Conservation (phyloP, 2,329 filamentous ascomycete species). For the Pestalotiopsis sp. region DNA sequence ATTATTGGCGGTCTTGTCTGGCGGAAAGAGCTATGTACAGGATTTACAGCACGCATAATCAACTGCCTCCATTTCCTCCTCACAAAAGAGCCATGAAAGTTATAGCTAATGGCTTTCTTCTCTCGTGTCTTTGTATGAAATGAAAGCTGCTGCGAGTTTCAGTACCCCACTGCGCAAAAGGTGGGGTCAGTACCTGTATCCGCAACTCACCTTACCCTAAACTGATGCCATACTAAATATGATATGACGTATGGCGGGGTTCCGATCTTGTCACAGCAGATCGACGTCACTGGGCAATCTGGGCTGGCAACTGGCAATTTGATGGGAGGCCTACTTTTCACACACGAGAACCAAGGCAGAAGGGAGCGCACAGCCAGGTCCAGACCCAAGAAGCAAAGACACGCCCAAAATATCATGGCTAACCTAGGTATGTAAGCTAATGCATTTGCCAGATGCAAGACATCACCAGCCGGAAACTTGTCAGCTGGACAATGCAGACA, state of each 20-base stretch:
- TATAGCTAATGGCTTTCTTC: not conserved
- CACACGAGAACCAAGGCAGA: not conserved
- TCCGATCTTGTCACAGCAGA: not conserved
- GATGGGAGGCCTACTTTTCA: not conserved
- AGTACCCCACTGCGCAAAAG: not conserved
- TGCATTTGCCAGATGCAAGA: not conserved
- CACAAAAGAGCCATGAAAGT: no score
- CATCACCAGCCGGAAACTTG: not conserved
- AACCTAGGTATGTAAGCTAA: not conserved
- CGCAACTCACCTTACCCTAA: not conserved
- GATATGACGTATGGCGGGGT: slow-evolving; percentile 13
- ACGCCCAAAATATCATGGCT: no score
- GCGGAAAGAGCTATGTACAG: no score
- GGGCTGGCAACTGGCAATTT: not conserved
- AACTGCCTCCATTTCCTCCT: no score
- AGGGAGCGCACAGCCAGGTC: no score
- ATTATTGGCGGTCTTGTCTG: no score
- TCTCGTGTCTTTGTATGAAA: not conserved
- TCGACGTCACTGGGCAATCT: not conserved
- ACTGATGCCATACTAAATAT: not conserved
- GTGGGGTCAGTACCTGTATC: not conserved
- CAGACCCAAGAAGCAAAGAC: no score
- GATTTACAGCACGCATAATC: no score
- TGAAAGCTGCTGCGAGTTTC: not conserved
- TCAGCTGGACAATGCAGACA: not conserved